A percentile compares a stretch with the other conserved stretches of the same genome.
Evolutionary conservation across 225 moss, liverwort and hornwort species (phyloP).

Genomic region (Sphagnum contortum): DNA sequence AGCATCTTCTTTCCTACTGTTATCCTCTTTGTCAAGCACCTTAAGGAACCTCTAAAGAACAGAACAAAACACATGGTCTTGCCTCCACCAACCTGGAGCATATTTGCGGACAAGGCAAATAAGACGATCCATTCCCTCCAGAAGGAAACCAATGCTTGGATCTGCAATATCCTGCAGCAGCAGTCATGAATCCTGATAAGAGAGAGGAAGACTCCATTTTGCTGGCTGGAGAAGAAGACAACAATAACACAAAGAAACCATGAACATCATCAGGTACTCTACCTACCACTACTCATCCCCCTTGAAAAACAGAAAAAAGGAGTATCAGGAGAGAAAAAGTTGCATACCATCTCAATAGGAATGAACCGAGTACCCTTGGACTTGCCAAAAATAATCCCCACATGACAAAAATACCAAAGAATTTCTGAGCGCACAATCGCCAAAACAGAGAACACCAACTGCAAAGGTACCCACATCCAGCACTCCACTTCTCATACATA

Average conservation of each 20-base stretch:
- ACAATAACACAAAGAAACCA: too few species aligned
- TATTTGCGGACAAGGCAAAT: slow-evolving; percentile 77
- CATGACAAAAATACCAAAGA: slow-evolving; percentile 93
- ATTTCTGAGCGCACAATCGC: slow-evolving; percentile 97
- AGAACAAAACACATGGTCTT: too few species aligned
- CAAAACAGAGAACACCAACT: slow-evolving; percentile 96
- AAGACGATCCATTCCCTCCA: slow-evolving; percentile 96
- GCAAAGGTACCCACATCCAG: slow-evolving; percentile 1
- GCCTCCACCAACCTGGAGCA: slow-evolving; percentile 50
- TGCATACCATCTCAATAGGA: slow-evolving; percentile 81
- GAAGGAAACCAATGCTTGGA: slow-evolving; percentile 86
- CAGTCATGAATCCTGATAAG: background rate
- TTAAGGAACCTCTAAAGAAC: too few species aligned
- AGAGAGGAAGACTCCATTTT: too few species aligned
- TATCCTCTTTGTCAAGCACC: too few species aligned
- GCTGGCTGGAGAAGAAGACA: too few species aligned
- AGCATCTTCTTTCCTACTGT: too few species aligned
- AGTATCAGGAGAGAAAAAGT: background rate
- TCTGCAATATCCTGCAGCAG: slow-evolving; percentile 83
- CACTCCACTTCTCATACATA: too few species aligned
- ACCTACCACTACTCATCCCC: too few species aligned
- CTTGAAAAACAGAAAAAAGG: too few species aligned
- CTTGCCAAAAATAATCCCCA: slow-evolving; percentile 83
- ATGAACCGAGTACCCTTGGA: slow-evolving; percentile 65
- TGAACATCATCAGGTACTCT: too few species aligned